Base-by-base conservation (phyloP, 768 basidiomycete species). In the Boletus vermiculosoides region DNA sequence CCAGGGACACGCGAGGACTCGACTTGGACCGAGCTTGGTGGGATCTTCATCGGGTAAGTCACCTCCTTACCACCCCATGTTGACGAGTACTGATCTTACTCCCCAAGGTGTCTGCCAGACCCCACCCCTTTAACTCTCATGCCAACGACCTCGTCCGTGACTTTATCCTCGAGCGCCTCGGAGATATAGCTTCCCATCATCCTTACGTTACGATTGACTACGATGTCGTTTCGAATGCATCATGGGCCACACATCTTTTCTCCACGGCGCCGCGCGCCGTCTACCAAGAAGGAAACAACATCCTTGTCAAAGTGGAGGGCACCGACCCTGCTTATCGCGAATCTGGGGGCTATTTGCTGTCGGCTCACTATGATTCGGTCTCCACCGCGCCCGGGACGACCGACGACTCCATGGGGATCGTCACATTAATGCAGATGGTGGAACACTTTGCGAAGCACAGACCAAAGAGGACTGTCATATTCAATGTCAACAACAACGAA, bases 401-500 rank as follows among this genome's bases (percentile, higher is more conserved):
- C 2, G 92, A 93, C 60, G 83, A 91, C 58, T 88, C 87, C 16
- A 90, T 90, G 81, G 87, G 84, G 12, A 77, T 87, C 6, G 83
- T 74, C 5, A 86, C 85, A 0, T 71, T 89, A 1, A 67, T 92
- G 25, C 85, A 88, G 55, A 77, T 93, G 61, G 73, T 89, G 36
- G 73, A 83, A 40, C 80, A 83, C 59, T 75, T 84, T 51, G 75
- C 77, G 0, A 70, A 73, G 54, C 74, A 84, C 40, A 74, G 78
- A 8, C 82, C 82, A 1, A 71, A 73, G 41, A 77, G 84, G 39
- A 88, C 88, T 0, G 85, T 86, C 7, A 71, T 94, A 4, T 91
- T 93, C 76, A 90, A 92, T 63, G 80, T 91, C 68, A 94, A 94
- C 69, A 92, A 93, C 58, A 91, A 87, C 1, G 92, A 93, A 66